Evolutionary conservation across 331 rosid species (phyloP).

Genomic region (Quercus lobata): DNA sequence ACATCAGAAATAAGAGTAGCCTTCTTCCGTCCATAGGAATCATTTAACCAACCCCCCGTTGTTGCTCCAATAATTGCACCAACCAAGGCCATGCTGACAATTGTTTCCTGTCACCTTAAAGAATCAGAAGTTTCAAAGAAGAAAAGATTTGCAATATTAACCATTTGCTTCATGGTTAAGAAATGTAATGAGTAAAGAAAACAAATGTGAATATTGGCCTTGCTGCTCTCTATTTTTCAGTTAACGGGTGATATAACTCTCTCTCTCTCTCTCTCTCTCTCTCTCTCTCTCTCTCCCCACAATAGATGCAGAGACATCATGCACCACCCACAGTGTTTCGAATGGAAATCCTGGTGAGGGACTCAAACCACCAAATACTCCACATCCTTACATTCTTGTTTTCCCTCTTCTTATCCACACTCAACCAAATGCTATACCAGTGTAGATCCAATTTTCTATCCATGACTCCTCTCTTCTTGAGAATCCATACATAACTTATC

Average conservation of each 20-base stretch:
- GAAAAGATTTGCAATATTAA: neutral
- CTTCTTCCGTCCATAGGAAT: slow-evolving; percentile 5
- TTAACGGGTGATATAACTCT: neutral
- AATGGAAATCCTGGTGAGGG: neutral
- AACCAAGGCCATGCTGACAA: slow-evolving; percentile 7
- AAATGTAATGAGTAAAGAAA: neutral
- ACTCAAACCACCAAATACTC: neutral
- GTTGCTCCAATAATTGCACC: slow-evolving; percentile 4
- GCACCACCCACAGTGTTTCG: neutral
- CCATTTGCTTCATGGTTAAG: neutral
- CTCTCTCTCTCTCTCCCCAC: neutral
- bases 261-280: neutral
- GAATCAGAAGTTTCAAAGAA: neutral
- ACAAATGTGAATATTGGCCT: neutral
- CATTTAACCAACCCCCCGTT: neutral
- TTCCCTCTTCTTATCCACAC: neutral
- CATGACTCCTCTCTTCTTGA: neutral
- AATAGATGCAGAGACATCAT: neutral
- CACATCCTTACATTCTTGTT: neutral
- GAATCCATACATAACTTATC: slow-evolving; percentile 7
- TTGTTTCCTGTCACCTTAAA: neutral
- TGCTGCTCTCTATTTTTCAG: neutral
- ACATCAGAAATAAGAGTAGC: neutral
- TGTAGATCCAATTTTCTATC: too few relatives aligned
- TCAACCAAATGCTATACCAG: neutral